These are phyloP conservation scores for Clonostachys solani DNA, from an alignment of 2,329 filamentous ascomycete species.

Conservation along the genomic window DNA sequence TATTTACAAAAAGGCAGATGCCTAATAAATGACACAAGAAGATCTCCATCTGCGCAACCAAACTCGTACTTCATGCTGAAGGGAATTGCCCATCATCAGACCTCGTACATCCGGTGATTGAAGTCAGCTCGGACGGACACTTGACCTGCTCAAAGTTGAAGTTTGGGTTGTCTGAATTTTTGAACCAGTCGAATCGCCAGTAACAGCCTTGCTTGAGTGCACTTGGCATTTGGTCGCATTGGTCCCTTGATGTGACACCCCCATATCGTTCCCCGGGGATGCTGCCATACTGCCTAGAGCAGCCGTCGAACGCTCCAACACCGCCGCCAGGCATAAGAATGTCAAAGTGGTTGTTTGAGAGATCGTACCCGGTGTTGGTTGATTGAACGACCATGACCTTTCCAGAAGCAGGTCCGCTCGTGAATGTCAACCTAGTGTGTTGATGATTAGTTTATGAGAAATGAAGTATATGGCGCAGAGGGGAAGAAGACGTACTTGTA, in stretches of 20 bases:
- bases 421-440: slow-evolving; percentile 39
- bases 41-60: too few relatives aligned
- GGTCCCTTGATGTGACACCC: slow-evolving; percentile 43
- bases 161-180: slow-evolving; percentile 50
- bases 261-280: slow-evolving; percentile 49
- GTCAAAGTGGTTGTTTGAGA: slow-evolving; percentile 55
- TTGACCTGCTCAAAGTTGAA: slow-evolving; percentile 52
- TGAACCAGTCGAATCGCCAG: slow-evolving; percentile 64
- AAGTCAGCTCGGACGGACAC: slow-evolving; percentile 44
- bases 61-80: slow-evolving; percentile 1
- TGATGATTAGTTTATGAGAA: too few relatives aligned
- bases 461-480: slow-evolving; percentile 20
- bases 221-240: slow-evolving; percentile 48
- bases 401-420: slow-evolving; percentile 42
- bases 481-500: slow-evolving; percentile 50
- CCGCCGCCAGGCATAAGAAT: slow-evolving; percentile 52
- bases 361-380: slow-evolving; percentile 57
- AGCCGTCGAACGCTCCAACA: slow-evolving; percentile 48
- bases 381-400: slow-evolving; percentile 63
- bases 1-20: too few relatives aligned
- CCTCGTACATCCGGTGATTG: slow-evolving; percentile 28
- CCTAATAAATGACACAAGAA: too few relatives aligned
- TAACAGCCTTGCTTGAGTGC: slow-evolving; percentile 52
- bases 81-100: slow-evolving; percentile 21
- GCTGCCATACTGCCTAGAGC: slow-evolving; percentile 39